These are phyloP conservation scores for Eremothecium gossypii DNA, from an alignment of 1,139 yeast genomes.

Conservation along the genomic window DNA sequence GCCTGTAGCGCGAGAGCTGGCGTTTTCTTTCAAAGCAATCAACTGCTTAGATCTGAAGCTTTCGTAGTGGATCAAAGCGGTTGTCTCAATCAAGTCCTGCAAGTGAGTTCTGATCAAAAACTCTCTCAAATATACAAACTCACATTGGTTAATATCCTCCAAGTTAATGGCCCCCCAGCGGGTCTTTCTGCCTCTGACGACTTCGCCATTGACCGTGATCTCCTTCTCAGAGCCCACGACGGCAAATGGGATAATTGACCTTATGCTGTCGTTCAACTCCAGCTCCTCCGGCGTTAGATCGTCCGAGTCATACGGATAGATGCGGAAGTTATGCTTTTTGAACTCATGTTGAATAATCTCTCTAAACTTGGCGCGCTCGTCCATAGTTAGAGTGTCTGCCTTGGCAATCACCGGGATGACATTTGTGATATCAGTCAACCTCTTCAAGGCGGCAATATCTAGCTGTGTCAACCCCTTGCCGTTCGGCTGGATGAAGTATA, in stretches of 20 bases:
- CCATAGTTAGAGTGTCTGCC: constrained; percentile 78
- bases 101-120: constrained; percentile 91
- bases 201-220: constrained; percentile 63
- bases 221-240: constrained; percentile 86
- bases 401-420: constrained; percentile 95
- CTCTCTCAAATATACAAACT: constrained; percentile 86
- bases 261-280: constrained; percentile 67
- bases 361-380: constrained; percentile 75
- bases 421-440: constrained; percentile 81
- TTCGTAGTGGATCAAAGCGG: constrained; percentile 84
- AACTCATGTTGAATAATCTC: constrained; percentile 70
- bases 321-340: constrained; percentile 57
- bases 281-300: constrained; percentile 71
- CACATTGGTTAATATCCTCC: constrained; percentile 92
- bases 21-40: constrained; percentile 86
- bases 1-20: constrained; percentile 30
- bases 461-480: constrained; percentile 71
- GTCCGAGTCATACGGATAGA: constrained; percentile 81
- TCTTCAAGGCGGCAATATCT: constrained; percentile 76
- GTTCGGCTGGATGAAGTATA: constrained; percentile 86
- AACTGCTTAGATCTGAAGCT: constrained; percentile 88
- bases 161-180: constrained; percentile 89
- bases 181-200: constrained; percentile 82
- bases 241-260: constrained; percentile 85
- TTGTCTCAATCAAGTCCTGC: constrained; percentile 92